Base-by-base conservation (phyloP, 2,329 filamentous ascomycete species). In the Eutypa lata region DNA sequence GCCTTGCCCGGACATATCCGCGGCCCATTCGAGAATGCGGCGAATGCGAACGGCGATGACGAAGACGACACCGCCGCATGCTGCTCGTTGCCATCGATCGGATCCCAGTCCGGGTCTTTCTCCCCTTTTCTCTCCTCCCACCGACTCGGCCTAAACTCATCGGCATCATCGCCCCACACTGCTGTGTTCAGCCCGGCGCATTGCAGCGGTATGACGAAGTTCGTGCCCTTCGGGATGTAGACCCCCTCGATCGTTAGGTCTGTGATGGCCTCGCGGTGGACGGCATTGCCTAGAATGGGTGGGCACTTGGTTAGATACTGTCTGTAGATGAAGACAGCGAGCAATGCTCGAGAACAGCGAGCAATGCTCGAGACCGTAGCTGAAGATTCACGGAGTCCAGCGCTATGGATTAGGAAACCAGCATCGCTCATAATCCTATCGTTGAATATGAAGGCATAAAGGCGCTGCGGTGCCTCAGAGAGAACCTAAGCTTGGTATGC, bases 11-110 rank as follows among this genome's bases (percentile, higher is more conserved):
- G 58, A 47, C 65, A 68, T 10, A 58, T 62, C 3, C 65, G 59
- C 24, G 66, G 65, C 3, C 65, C 65, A 19, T 64, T 57, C 24
- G 57, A 50, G 50, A 67, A 68, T n/a, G 61, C 50, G 44, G 64
- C 53, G 48, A 61, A 63, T 2, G 63, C 64, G 49, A 61, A 64
- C 1, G 61, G 57, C n/a, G 26, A 31, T 31, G 26, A 31, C 26
- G 83, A 51, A 55, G 6, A 56, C 49, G 0, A 55, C 57, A 11
- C 53, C 54, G 16, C 53, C 57, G 4, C 47, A 10, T 31, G 26
- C 26, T 31, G 26, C 26, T 31, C 6, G 26, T 31, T 10, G n/a
- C n/a, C n/a, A n/a, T n/a, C n/a, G n/a, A n/a, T n/a, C n/a, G n/a
- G n/a, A n/a, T n/a, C n/a, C n/a, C n/a, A n/a, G 26, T 31, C 26